These are phyloP conservation scores for Cladosporium austrohemisphaericum DNA, from an alignment of 2,329 filamentous ascomycete species.

Conservation along the genomic window DNA sequence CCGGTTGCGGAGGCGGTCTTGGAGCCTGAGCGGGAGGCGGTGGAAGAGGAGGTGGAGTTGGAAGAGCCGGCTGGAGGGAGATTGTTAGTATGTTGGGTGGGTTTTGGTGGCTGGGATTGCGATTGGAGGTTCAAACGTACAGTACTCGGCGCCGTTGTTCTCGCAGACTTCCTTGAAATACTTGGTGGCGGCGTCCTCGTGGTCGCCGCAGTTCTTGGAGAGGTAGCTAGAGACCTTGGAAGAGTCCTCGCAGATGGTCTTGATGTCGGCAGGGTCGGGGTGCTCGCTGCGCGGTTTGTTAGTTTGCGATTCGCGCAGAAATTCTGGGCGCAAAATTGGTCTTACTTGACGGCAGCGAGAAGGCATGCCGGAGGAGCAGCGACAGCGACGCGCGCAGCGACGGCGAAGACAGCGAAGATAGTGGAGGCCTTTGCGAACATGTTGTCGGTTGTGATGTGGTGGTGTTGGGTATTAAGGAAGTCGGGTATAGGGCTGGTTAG, in stretches of 20 bases:
- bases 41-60: constrained; percentile 17
- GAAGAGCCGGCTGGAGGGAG: constrained; percentile 15
- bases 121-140: constrained; percentile 20
- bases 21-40: constrained; percentile 19
- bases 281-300: constrained; percentile 26
- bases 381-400: constrained; percentile 41
- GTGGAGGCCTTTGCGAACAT: constrained; percentile 47
- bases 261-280: constrained; percentile 31
- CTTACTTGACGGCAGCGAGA: constrained; percentile 50
- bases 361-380: constrained; percentile 50
- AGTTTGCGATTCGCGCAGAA: constrained; percentile 13
- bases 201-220: constrained; percentile 29
- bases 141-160: constrained; percentile 29
- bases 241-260: constrained; percentile 30
- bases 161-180: constrained; percentile 33
- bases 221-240: constrained; percentile 22
- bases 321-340: neutral
- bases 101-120: too few relatives aligned
- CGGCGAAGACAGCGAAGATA: constrained; percentile 43
- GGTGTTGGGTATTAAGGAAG: constrained; percentile 2
- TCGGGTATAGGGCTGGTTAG: neutral
- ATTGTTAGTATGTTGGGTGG: constrained; percentile 1
- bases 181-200: constrained; percentile 27
- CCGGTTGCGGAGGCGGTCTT: constrained; percentile 16
- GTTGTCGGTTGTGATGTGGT: constrained; percentile 21